These are phyloP conservation scores for Cephaloascus albidus DNA, from an alignment of 805 yeast species.

Conservation along the genomic window DNA sequence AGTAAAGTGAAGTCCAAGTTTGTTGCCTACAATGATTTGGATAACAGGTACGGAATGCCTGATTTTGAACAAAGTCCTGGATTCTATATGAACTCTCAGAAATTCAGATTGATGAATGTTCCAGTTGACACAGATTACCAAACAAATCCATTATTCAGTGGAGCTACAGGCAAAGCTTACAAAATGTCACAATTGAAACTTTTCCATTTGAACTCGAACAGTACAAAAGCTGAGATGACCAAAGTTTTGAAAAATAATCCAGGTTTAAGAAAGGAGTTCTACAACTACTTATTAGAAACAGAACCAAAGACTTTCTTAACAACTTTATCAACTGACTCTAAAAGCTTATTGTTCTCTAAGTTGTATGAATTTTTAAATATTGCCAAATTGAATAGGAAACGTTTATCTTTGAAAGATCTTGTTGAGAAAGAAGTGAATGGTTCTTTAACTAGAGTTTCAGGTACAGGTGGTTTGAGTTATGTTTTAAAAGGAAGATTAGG, in stretches of 20 bases:
- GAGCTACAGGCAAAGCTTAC: conserved; percentile 11
- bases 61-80: conserved; percentile 61
- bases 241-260: conserved; percentile 30
- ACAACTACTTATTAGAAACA: conserved; percentile 40
- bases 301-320: conserved; percentile 25
- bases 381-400: conserved; percentile 1
- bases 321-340: not conserved
- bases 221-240: conserved; percentile 18
- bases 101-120: conserved; percentile 52
- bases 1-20: conserved; percentile 46
- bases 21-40: conserved; percentile 57
- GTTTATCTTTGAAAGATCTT: conserved; percentile 2
- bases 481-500: conserved; percentile 56
- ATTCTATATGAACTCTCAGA: conserved; percentile 15
- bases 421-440: not conserved
- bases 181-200: conserved; percentile 1
- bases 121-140: conserved; percentile 26
- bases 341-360: not conserved
- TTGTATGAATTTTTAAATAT: not conserved
- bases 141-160: conserved; percentile 32
- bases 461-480: conserved; percentile 73
- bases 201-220: conserved; percentile 19
- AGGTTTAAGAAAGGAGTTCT: conserved; percentile 40
- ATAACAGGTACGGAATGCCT: conserved; percentile 58
- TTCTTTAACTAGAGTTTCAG: conserved; percentile 28